Evolutionary conservation across 1,284 basidiomycete species (phyloP), one percentile per base, ranked within the genome.

Genomic region (Malassezia equina): DNA sequence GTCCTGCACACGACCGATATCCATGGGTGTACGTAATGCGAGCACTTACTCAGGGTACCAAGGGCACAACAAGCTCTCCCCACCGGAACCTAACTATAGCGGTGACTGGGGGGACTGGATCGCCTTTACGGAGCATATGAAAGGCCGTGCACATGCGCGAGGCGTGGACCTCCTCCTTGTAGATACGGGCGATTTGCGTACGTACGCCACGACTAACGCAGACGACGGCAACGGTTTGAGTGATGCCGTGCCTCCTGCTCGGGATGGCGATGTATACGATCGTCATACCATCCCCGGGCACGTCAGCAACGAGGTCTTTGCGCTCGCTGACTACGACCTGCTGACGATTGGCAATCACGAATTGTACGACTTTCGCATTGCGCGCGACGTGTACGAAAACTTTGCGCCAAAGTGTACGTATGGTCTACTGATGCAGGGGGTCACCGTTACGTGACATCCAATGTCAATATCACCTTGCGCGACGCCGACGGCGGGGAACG

Each of bases 281-380:
- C 25, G 33, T n/a, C 27, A 32, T 19, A 49, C 57, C 2, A 63
- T 67, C 3, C 63, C 69, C 21, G 68, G 66, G 9, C 70, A 73
- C 42, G 62, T 66, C 19, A 64, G 64, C 39, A 64, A 73, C 43
- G 60, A 71, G 51, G 58, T 73, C 52, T 80, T 91, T 62, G 77
- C 82, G 27, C 77, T 82, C 62, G 78, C 91, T 25, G 83, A 85
- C 0, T 91, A 89, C 69, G 90, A 93, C 69, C 66, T 89, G 7
- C 81, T 90, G 65, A 78, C 86, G 0, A 87, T 90, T 56, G 89
- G 90, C 67, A 91, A 91, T 66, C 88, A 91, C 66, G 89, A 91
- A 76, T 76, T 91, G 29, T 91, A 90, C 76, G 79, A 82, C 59
- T 89, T 88, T 69, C 79, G 77, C 4, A 81, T 86, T 66, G 81